Base-by-base conservation (phyloP, 2,329 filamentous ascomycete genomes). In the Coleophoma cylindrospora region DNA sequence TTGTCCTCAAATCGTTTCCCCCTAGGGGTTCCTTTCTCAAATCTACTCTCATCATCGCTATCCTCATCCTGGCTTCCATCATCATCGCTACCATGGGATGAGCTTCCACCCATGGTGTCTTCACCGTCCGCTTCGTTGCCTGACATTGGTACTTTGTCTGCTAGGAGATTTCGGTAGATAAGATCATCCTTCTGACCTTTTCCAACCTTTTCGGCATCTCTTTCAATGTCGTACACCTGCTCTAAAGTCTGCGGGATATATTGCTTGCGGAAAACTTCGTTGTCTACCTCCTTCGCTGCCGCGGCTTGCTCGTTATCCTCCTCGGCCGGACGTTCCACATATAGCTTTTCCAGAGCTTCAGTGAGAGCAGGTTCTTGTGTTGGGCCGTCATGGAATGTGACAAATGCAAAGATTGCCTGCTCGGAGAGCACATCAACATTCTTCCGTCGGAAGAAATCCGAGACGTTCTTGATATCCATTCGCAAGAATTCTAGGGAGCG, bases 391-490 rank as follows among this genome's bases (percentile, higher is more conserved):
- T 76, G 64, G 0, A 76, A 70, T 0, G 84, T 89, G 63, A 97
- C 83, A 68, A 96, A 97, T 58, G 85, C 80, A 70, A 95, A 99
- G 11, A 91, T 75, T n/a, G 79, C 74, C 33, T 87, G 82, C 67
- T 97, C 92, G 1, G 84, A 72, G 3, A 99, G 75, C 0, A 83
- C 86, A 54, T 95, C 84, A 2, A 97, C 90, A 38, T 86, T 87
- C 66, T 96, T 86, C 17, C 88, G 80, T 32, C 84, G 77, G 80
- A 97, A 99, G 71, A 95, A 99, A 67, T 95, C 90, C 19, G 84
- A 87, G 1, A 95, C 83, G 64, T 99, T 99, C 76, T 96, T 97
- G 70, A 99, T 91, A 65, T 99, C 94, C 91, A 96, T 97, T 34
- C 94, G 85, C 61, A 99, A 70, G 65, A 99, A 99, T 66, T 97